Percentiles rank a stretch among this genome's conserved stretches.
These are phyloP conservation scores for Mangifera indica DNA, from an alignment of 345 rosid genomes.

Conservation along the genomic window DNA sequence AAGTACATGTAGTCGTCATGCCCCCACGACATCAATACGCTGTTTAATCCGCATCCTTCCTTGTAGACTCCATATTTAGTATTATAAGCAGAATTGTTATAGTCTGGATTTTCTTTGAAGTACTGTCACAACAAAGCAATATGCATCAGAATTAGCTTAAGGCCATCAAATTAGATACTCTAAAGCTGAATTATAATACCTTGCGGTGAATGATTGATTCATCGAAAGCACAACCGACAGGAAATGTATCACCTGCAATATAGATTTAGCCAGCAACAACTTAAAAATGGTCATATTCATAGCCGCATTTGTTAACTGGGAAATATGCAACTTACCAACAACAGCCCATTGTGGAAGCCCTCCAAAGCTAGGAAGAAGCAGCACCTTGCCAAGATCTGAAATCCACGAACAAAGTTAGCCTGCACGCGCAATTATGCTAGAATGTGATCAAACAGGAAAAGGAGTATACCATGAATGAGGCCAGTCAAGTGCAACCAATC, in stretches of 20 bases:
- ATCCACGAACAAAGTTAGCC: not conserved
- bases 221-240: constrained; percentile 83
- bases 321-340: constrained; percentile 50
- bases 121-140: constrained; percentile 28
- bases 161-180: not conserved
- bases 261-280: not conserved
- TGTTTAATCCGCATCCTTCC: constrained; percentile 56
- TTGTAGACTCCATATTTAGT: constrained; percentile 54
- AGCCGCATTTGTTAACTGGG: not conserved
- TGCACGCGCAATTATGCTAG: not conserved
- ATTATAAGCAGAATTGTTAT: constrained; percentile 46
- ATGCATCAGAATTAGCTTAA: not conserved
- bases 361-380: constrained; percentile 71
- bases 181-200: constrained; percentile 30
- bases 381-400: constrained; percentile 82
- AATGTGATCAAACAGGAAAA: not conserved
- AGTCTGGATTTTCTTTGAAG: constrained; percentile 60
- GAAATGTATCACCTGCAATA: constrained; percentile 65
- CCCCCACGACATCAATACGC: constrained; percentile 65
- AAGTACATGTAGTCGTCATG: constrained; percentile 76
- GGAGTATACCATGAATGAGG: constrained; percentile 52
- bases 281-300: not conserved
- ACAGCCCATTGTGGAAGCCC: constrained; percentile 95
- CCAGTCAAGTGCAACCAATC: constrained; percentile 69
- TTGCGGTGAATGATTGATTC: constrained; percentile 74